These are phyloP conservation scores for Bipolaris victoriae DNA, from an alignment of 2,329 filamentous ascomycete species.

Conservation along the genomic window DNA sequence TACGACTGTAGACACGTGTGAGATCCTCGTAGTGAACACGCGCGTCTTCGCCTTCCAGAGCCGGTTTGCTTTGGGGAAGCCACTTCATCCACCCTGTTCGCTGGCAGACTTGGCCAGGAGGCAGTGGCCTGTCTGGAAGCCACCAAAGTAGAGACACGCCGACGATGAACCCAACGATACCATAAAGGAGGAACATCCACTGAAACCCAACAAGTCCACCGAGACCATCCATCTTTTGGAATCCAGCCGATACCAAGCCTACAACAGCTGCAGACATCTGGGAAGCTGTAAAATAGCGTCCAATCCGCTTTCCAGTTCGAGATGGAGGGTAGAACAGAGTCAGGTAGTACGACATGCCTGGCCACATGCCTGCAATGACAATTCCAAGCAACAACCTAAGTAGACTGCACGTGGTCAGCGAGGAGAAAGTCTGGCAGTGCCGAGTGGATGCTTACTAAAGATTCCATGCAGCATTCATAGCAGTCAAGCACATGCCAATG, in stretches of 20 bases:
- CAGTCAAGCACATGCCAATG: conserved; percentile 82
- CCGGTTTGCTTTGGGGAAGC: conserved; percentile 72
- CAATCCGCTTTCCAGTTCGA: conserved; percentile 84
- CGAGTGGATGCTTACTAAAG: conserved; percentile 66
- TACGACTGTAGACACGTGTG: conserved; percentile 76
- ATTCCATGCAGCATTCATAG: conserved; percentile 82
- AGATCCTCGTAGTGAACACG: conserved; percentile 83
- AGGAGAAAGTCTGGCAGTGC: background rate
- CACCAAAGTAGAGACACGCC: conserved; percentile 83
- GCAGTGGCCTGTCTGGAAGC: conserved; percentile 81
- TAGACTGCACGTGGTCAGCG: conserved; percentile 53
- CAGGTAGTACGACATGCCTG: conserved; percentile 91
- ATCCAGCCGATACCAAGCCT: conserved; percentile 86
- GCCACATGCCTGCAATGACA: conserved; percentile 93
- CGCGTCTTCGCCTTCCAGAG: conserved; percentile 77
- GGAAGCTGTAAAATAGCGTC: conserved; percentile 85
- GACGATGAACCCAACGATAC: conserved; percentile 73
- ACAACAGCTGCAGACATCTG: conserved; percentile 90
- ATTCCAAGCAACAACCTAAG: conserved; percentile 83
- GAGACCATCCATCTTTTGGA: conserved; percentile 85
- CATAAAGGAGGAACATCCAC: conserved; percentile 93
- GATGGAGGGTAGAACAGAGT: conserved; percentile 91
- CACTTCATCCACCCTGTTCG: conserved; percentile 64
- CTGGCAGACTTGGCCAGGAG: conserved; percentile 68
- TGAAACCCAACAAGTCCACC: conserved; percentile 80